A percentile compares a stretch with the other conserved stretches of the same genome.
Evolutionary conservation across 148 eudicot species (phyloP).

Genomic region (Camellia lanceoleosa): DNA sequence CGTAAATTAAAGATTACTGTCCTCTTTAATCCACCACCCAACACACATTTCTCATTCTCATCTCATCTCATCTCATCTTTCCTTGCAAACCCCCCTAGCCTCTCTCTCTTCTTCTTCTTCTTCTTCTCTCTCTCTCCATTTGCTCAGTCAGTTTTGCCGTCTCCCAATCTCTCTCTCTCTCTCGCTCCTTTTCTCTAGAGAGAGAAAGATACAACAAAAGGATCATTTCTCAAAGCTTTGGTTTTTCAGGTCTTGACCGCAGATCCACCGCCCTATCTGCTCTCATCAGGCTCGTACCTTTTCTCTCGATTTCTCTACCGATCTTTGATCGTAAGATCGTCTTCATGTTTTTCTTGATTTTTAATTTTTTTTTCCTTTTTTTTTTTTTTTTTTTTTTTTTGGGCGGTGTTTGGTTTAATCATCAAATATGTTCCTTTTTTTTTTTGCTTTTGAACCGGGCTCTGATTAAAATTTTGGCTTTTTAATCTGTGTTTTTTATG

Average conservation of each 20-base stretch:
- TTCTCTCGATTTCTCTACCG: slow-evolving; percentile 4
- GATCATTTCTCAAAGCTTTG: slow-evolving; percentile 9
- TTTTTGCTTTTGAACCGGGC: neutral
- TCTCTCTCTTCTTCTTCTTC: slow-evolving; percentile 3
- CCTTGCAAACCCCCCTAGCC: slow-evolving; percentile 28
- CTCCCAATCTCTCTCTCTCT: neutral
- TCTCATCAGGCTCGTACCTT: neutral
- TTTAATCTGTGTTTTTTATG: too few species aligned
- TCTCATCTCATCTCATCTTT: slow-evolving; percentile 10
- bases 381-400: neutral
- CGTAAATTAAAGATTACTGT: slow-evolving; percentile 25
- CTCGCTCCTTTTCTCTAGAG: slow-evolving; percentile 9
- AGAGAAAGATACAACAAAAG: neutral
- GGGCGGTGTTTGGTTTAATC: slow-evolving; percentile 9
- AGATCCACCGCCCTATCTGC: slow-evolving; percentile 28
- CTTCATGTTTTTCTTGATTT: slow-evolving; percentile 12
- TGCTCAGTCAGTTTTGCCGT: too few species aligned
- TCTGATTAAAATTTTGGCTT: slow-evolving; percentile 4
- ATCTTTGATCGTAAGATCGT: slow-evolving; percentile 19
- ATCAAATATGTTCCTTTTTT: neutral
- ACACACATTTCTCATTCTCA: slow-evolving; percentile 9
- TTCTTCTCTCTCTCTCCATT: too few species aligned
- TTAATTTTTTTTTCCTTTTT: neutral
- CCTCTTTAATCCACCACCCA: slow-evolving; percentile 21
- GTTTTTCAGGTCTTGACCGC: slow-evolving; percentile 30